These are phyloP conservation scores for Cinnamomum chago DNA, from an alignment of 164 flowering plant species.

Conservation along the genomic window DNA sequence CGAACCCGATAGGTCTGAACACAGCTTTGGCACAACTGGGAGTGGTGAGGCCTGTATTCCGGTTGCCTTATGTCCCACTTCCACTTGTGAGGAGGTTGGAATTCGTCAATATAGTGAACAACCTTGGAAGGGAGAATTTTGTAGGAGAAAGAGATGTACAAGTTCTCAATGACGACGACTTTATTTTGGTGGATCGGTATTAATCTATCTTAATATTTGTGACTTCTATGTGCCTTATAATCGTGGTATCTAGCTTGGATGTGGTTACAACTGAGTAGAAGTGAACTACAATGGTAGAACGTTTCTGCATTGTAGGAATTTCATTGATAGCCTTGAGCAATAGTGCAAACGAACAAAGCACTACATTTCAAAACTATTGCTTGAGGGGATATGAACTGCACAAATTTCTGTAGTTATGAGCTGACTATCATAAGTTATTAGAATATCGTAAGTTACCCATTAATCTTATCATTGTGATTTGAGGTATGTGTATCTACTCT, in stretches of 20 bases:
- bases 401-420: no score
- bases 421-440: no score
- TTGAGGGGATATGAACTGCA: no score
- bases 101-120: constrained; percentile 67
- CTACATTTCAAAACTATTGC: no score
- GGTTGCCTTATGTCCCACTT: constrained; percentile 87
- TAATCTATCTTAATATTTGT: constrained; percentile 10
- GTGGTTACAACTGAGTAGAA: not conserved
- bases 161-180: constrained; percentile 79
- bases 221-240: not conserved
- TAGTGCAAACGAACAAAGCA: no score
- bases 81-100: constrained; percentile 57
- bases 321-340: not conserved
- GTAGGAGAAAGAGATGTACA: constrained; percentile 74
- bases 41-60: constrained; percentile 77
- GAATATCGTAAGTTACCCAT: no score
- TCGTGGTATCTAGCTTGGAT: not conserved
- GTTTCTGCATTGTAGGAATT: not conserved
- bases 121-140: constrained; percentile 73
- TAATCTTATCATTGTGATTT: no score
- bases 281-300: not conserved
- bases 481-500: no score
- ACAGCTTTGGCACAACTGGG: constrained; percentile 89
- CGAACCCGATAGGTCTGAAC: constrained; percentile 79
- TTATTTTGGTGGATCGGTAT: constrained; percentile 62